Evolutionary conservation across 2,329 filamentous ascomycete species (phyloP).

Genomic region (Fusarium transvaalense): DNA sequence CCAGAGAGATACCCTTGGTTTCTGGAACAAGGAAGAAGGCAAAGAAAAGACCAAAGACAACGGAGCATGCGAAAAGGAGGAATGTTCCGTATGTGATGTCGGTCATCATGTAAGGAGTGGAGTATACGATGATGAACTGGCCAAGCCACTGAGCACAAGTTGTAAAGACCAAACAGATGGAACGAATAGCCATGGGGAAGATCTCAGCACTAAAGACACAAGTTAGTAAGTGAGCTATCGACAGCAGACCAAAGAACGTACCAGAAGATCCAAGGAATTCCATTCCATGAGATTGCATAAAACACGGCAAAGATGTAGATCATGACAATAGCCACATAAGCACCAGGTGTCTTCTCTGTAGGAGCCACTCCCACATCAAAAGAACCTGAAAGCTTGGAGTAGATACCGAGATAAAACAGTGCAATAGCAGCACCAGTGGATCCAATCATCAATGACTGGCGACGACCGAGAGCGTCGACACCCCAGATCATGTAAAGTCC

Average conservation of each 20-base stretch:
- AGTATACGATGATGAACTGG: slow-evolving; percentile 7
- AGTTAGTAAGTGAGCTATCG: background rate
- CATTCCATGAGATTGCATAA: slow-evolving; percentile 15
- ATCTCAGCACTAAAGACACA: background rate
- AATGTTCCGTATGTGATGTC: slow-evolving; percentile 9
- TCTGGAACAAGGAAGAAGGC: slow-evolving; percentile 12
- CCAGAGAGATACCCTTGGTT: slow-evolving; percentile 9
- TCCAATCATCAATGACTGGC: slow-evolving; percentile 8
- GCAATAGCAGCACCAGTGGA: background rate
- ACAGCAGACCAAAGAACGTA: background rate
- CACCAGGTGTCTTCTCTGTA: slow-evolving; percentile 1
- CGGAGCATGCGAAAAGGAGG: slow-evolving; percentile 3
- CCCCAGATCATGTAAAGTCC: slow-evolving; percentile 14
- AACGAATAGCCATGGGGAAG: slow-evolving; percentile 10
- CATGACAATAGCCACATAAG: slow-evolving; percentile 10
- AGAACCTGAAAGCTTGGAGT: background rate
- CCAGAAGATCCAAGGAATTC: slow-evolving; percentile 15
- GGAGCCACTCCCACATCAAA: background rate
- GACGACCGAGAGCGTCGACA: slow-evolving; percentile 7
- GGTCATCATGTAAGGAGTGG: slow-evolving; percentile 16
- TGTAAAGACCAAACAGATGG: slow-evolving; percentile 2
- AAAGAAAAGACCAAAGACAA: slow-evolving; percentile 8
- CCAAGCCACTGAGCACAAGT: slow-evolving; percentile 13
- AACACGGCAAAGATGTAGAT: slow-evolving; percentile 9
- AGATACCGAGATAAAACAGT: background rate